phyloP scores from a whole-genome alignment of 345 rosid genomes.

The Theobroma cacao region DNA sequence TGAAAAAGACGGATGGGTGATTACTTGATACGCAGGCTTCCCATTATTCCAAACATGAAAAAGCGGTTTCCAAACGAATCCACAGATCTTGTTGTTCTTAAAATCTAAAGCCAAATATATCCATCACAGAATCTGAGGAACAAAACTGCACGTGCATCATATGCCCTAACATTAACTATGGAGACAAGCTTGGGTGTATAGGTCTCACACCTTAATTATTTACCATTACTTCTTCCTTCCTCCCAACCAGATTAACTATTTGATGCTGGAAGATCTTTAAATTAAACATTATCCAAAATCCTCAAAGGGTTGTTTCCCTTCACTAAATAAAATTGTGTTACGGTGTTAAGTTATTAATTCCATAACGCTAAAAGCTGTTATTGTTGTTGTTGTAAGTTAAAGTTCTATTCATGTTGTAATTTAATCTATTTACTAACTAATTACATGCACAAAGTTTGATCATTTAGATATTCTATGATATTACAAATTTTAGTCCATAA shows the following conservation, averaged over 20 bases:
- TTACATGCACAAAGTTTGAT: no score
- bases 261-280: neutral
- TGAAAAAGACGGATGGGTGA: neutral
- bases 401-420: no score
- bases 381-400: no score
- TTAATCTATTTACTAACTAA: no score
- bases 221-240: neutral
- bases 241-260: neutral
- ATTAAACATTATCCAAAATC: no score
- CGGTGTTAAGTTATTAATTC: no score
- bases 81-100: neutral
- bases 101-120: neutral
- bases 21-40: neutral
- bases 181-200: neutral
- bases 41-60: neutral
- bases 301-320: no score
- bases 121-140: neutral
- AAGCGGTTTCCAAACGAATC: neutral
- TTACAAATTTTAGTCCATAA: no score
- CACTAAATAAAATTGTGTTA: no score
- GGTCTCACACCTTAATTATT: neutral
- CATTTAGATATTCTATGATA: no score
- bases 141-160: neutral
- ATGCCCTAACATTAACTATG: neutral
- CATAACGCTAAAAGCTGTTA: no score